Conservation (phyloP, 1,284 basidiomycete genomes). For the Ceratobasidium sp. region DNA sequence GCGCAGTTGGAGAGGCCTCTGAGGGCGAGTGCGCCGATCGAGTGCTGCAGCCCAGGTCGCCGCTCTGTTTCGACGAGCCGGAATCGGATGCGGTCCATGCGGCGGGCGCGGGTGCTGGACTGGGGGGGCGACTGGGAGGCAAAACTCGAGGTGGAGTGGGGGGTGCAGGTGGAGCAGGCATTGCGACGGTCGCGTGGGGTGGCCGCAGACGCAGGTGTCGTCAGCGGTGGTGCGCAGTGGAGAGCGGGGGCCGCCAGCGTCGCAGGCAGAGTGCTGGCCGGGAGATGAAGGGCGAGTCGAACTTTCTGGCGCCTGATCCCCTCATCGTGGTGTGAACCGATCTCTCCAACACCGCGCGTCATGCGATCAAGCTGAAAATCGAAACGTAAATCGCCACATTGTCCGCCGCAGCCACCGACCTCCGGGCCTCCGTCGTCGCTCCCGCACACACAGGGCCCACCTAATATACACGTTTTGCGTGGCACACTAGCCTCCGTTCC, state of each 20-base stretch:
- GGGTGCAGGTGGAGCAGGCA: conserved; percentile 25
- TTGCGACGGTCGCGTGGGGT: conserved; percentile 1
- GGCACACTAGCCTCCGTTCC: neutral
- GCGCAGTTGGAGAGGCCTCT: conserved; percentile 25
- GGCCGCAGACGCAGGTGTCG: conserved; percentile 6
- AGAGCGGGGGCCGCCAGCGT: neutral
- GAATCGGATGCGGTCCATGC: conserved; percentile 3
- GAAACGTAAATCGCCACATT: conserved; percentile 20
- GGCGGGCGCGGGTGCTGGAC: neutral
- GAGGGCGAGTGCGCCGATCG: conserved; percentile 35
- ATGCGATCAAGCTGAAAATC: conserved; percentile 33
- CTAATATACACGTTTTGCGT: neutral
- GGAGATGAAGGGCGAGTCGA: conserved; percentile 21
- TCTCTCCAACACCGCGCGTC: conserved; percentile 39
- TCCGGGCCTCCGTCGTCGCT: neutral
- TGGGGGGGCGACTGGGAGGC: neutral
- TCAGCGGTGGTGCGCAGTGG: neutral
- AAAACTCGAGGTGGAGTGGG: conserved; percentile 24
- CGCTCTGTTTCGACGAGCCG: conserved; percentile 11
- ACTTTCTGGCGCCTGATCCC: conserved; percentile 39
- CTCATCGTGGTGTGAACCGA: conserved; percentile 44
- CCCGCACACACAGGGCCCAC: neutral
- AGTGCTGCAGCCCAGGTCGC: conserved; percentile 2
- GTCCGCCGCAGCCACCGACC: conserved; percentile 14
- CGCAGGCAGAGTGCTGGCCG: neutral